These are phyloP conservation scores for Eragrostis tef DNA, from an alignment of 202 grass and related monocot species.

Conservation along the genomic window DNA sequence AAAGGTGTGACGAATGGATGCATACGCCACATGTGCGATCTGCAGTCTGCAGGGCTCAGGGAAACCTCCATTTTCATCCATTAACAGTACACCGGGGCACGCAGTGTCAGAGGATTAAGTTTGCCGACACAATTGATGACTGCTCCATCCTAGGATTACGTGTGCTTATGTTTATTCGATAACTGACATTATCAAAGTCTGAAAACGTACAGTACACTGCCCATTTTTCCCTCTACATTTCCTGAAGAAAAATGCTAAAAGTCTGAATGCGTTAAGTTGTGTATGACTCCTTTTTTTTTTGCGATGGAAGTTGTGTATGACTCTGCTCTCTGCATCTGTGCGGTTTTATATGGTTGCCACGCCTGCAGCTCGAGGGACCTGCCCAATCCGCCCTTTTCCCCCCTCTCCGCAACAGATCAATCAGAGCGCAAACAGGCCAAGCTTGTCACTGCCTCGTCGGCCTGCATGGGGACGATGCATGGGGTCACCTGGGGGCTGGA, in stretches of 20 bases:
- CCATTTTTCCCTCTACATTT: background rate
- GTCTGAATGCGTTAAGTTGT: background rate
- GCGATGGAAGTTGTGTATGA: background rate
- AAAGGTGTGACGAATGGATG: conserved; percentile 2
- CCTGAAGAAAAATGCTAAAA: background rate
- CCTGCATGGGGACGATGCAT: conserved; percentile 20
- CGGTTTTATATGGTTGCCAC: conserved; percentile 38
- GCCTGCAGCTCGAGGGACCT: conserved; percentile 21
- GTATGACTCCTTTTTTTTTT: too few relatives aligned
- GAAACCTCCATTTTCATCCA: background rate
- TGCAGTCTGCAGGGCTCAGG: background rate
- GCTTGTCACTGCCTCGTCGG: background rate
- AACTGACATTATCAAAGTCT: background rate
- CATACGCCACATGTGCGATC: background rate
- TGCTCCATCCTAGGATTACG: conserved; percentile 15
- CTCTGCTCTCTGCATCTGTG: background rate
- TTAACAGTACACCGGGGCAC: background rate
- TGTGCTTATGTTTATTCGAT: background rate
- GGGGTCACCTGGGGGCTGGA: conserved; percentile 35
- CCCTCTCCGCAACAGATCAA: conserved; percentile 2
- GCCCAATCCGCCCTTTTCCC: background rate
- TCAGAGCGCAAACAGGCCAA: conserved; percentile 16
- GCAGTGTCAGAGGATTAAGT: conserved; percentile 37
- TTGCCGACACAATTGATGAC: conserved; percentile 29
- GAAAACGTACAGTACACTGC: background rate